Conservation (phyloP, 257 asterid species). For the Dorcoceras hygrometricum region DNA sequence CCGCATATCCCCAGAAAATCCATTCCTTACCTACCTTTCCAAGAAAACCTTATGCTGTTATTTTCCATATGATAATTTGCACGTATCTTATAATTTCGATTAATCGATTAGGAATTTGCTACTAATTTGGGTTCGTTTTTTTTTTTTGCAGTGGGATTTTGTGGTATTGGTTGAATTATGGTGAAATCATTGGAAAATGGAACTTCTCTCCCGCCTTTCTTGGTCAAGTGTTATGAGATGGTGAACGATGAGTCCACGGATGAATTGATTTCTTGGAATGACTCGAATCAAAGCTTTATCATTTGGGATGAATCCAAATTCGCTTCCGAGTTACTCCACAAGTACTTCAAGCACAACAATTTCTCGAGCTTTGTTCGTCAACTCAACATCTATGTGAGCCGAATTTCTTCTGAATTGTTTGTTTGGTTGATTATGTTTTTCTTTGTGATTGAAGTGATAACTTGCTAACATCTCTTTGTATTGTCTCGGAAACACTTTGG, state of each 20-base stretch:
- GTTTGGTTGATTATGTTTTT: conserved; percentile 1
- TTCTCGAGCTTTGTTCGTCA: conserved; percentile 92
- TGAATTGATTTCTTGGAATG: conserved; percentile 77
- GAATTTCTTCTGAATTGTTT: not conserved
- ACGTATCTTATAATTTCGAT: not conserved
- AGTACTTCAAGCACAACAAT: conserved; percentile 90
- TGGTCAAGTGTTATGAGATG: conserved; percentile 87
- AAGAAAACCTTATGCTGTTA: conserved; percentile 21
- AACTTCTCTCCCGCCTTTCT: conserved; percentile 68
- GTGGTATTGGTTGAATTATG: conserved; percentile 36
- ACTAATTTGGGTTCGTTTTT: not conserved
- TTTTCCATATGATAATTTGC: not conserved
- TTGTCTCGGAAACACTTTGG: too few relatives aligned
- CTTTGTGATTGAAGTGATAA: not conserved
- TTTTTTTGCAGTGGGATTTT: conserved; percentile 5
- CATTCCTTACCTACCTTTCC: conserved; percentile 23
- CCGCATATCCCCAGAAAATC: not conserved
- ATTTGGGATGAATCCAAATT: conserved; percentile 71
- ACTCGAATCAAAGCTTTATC: conserved; percentile 58
- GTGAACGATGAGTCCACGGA: conserved; percentile 77
- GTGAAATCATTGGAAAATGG: conserved; percentile 84
- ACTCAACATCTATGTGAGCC: conserved; percentile 82
- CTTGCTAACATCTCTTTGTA: too few relatives aligned
- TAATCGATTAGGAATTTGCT: not conserved
- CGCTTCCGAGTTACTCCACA: conserved; percentile 64